These are phyloP conservation scores for Thelephora terrestris DNA, from an alignment of 1,284 basidiomycete species.

Conservation along the genomic window DNA sequence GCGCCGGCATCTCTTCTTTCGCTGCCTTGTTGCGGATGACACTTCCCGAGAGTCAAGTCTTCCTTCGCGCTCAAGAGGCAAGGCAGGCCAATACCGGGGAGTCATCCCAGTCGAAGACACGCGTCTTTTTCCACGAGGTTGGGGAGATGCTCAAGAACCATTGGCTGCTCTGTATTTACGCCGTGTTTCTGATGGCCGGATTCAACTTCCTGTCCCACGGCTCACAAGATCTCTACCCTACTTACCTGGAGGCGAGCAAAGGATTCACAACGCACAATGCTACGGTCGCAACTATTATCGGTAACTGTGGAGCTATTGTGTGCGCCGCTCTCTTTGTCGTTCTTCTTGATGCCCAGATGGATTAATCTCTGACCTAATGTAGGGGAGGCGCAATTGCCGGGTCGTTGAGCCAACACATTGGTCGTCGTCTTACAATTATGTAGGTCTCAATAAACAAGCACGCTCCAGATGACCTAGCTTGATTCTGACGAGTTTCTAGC, in stretches of 20 bases:
- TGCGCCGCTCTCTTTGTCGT: slow-evolving; percentile 25
- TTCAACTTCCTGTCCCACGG: slow-evolving; percentile 94
- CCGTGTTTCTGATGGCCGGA: slow-evolving; percentile 68
- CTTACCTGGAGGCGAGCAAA: slow-evolving; percentile 61
- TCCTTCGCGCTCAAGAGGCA: slow-evolving; percentile 40
- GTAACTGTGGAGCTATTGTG: slow-evolving; percentile 49
- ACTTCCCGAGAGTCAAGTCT: slow-evolving; percentile 78
- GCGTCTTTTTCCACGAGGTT: slow-evolving; percentile 65
- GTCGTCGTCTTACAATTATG: slow-evolving; percentile 82
- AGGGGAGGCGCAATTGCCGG: slow-evolving; percentile 76
- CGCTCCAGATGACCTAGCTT: slow-evolving; percentile 8
- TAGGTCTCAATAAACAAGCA: slow-evolving; percentile 24
- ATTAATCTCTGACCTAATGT: slow-evolving; percentile 7
- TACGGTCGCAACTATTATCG: slow-evolving; percentile 85
- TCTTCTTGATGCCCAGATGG: slow-evolving; percentile 4
- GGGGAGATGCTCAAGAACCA: slow-evolving; percentile 72
- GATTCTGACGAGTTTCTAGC: slow-evolving; percentile 21
- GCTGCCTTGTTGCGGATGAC: slow-evolving; percentile 63
- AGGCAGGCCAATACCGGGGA: slow-evolving; percentile 36
- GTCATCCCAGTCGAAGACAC: slow-evolving; percentile 46
- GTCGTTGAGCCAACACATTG: slow-evolving; percentile 73
- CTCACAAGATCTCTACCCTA: slow-evolving; percentile 76
- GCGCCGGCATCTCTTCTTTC: slow-evolving; percentile 62
- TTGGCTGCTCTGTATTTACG: slow-evolving; percentile 84
- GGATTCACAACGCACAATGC: slow-evolving; percentile 48